Base-by-base conservation (phyloP, 2,329 filamentous ascomycete species). In the Teratosphaeria gauchensis region DNA sequence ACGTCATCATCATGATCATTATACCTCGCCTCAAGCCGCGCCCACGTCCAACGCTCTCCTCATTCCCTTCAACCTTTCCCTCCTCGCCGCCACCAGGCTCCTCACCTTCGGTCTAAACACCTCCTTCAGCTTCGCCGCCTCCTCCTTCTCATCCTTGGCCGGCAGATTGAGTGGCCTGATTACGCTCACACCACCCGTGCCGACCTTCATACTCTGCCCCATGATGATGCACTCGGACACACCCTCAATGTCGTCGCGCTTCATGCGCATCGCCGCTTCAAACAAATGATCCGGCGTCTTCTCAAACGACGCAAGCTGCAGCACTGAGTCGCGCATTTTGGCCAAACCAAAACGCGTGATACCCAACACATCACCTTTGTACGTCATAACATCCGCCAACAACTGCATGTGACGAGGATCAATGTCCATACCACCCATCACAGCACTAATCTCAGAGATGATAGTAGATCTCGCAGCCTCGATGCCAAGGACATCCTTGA, bases 251-350 rank as follows among this genome's bases (percentile, higher is more conserved):
- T 84, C 81, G 75, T 99, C 94, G 31, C 84, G 87, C 78, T 96
- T 96, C 81, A 95, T 95, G 58, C 87, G 86, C 4, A 90, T 89
- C 6, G 92, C 94, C 2, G 94, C 94, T 63, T 96, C 92, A 69
- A 99, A 99, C 48, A 99, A 76, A 75, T 99, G 94, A 71, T 99
- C 94, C 0, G 94, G 91, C 53, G 94, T 99, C 82, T 97, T 97
- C 76, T 99, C 94, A 71, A 99, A 99, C 19, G 88, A 92, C 0
- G 94, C 94, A 12, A 99, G 82, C 74, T 99, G 94, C 58, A 99
- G 78, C 11, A 97, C 94, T 16, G 84, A 89, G 73, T 99, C 94
- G 56, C 94, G 83, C 88, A 96, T 97, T 80, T 97, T 99, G 59
- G 91, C 89, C 30, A 99, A 80, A 56, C 94, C 94, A 73, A 97